A percentile compares a stretch with the other conserved stretches of the same genome.
These are phyloP conservation scores for Aspergillus aculeatinus DNA, from an alignment of 2,329 filamentous ascomycete genomes.

Conservation along the genomic window DNA sequence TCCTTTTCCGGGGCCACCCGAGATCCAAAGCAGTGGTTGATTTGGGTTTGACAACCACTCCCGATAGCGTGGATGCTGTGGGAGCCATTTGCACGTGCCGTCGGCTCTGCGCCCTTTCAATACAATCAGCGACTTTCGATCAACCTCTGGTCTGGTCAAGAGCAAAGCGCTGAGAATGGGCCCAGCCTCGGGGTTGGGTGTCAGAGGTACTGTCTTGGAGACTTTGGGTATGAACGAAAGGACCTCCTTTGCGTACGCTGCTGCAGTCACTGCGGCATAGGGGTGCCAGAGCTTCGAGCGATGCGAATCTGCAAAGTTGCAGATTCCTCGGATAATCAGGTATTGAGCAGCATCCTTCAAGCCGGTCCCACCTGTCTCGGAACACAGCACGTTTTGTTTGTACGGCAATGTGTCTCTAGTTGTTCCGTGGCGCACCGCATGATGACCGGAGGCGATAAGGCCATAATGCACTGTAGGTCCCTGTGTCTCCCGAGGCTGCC, in stretches of 20 bases:
- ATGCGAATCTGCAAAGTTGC: constrained; percentile 23
- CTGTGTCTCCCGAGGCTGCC: constrained; percentile 7
- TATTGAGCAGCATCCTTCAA: constrained; percentile 13
- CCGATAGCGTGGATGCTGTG: constrained; percentile 17
- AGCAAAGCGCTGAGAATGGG: constrained; percentile 22
- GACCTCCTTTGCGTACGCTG: constrained; percentile 16
- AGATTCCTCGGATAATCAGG: constrained; percentile 24
- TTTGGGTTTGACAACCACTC: constrained; percentile 16
- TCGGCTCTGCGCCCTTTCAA: constrained; percentile 22
- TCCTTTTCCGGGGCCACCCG: constrained; percentile 27
- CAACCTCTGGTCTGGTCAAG: constrained; percentile 23
- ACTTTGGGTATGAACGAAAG: constrained; percentile 15
- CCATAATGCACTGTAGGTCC: constrained; percentile 25
- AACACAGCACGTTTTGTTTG: constrained; percentile 17
- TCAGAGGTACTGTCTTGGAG: constrained; percentile 13
- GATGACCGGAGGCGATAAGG: constrained; percentile 10
- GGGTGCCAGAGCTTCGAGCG: constrained; percentile 20
- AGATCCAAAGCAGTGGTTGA: constrained; percentile 25
- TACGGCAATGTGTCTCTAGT: constrained; percentile 16
- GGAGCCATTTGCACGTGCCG: constrained; percentile 27
- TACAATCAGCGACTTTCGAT: constrained; percentile 23
- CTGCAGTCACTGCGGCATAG: constrained; percentile 20
- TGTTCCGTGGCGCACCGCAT: constrained; percentile 4
- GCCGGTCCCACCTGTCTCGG: constrained; percentile 17
- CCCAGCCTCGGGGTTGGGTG: constrained; percentile 15